Base-by-base conservation (phyloP, 2,329 filamentous ascomycete genomes). In the Meredithiella fracta region DNA sequence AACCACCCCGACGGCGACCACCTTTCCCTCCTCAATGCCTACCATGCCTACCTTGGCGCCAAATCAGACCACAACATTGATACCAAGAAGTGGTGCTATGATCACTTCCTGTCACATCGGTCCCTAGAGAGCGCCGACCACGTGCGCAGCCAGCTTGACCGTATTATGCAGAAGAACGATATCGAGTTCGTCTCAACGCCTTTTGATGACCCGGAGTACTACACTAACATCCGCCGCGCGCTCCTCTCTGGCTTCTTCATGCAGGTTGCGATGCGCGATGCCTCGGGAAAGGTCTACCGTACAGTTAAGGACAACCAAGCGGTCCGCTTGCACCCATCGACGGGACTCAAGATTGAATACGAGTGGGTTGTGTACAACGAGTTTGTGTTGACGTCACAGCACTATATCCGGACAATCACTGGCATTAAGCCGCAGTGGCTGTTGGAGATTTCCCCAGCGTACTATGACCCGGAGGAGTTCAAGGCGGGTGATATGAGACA, bases 361-460 rank as follows among this genome's bases (percentile, higher is more conserved):
- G 92, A 98, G 62, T 98, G 92, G 92, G 87, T 98, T 25, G 73
- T 98, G 25, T 98, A 98, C 71, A 95, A 97, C 64, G 94, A 98
- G 67, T 98, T 97, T 65, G 92, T 98, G 11, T 79, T 98, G 56
- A 98, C 92, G 0, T 92, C 86, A 54, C 96, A 98, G 78, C 94
- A 97, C 72, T 98, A 96, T 68, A 91, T 98, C 63, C 80, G 94
- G 57, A 96, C 88, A 0, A 88, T 96, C 51, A 97, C 90, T 11
- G 82, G 86, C 29, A 84, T 98, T 56, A 85, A 86, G 67, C 86
- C 91, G 0, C 92, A 98, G 69, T 98, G 92, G 92, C 73, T 98
- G 60, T 67, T 97, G 69, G 92, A 98, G 68, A 94, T 97, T 61
- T 89, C 92, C 3, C 90, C 90, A 1, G 80, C 77, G 17, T 98